Percentiles rank a stretch among this genome's conserved stretches.
Evolutionary conservation across 1,284 basidiomycete genomes (phyloP).

Genomic region (Ceratobasidium sp.): DNA sequence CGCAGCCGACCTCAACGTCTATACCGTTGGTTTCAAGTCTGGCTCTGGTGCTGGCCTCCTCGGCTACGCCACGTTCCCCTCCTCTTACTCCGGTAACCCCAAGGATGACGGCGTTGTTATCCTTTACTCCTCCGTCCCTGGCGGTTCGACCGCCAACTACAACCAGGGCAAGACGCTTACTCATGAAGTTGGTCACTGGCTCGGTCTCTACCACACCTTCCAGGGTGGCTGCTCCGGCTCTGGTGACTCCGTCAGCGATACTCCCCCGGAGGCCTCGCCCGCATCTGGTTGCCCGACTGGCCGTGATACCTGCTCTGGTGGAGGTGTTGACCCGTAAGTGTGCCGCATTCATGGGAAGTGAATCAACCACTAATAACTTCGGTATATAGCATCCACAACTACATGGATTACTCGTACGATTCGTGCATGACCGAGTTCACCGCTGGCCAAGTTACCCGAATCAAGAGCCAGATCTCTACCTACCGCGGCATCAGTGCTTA

Average conservation of each 20-base stretch:
- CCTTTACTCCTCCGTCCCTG: constrained; percentile 54
- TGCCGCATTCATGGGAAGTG: too few species aligned
- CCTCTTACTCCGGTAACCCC: constrained; percentile 42
- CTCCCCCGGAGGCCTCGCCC: constrained; percentile 52
- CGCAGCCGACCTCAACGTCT: constrained; percentile 44
- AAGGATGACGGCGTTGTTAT: constrained; percentile 54
- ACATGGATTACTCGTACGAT: constrained; percentile 62
- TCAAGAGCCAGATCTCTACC: constrained; percentile 62
- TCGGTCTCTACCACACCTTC: constrained; percentile 65
- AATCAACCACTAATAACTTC: background rate
- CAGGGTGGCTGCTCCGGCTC: constrained; percentile 67
- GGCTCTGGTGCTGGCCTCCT: constrained; percentile 43
- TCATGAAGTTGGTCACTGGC: constrained; percentile 72
- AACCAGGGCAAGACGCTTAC: constrained; percentile 63
- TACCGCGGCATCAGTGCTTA: constrained; percentile 62
- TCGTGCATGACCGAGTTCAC: constrained; percentile 67
- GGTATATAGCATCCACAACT: constrained; percentile 48
- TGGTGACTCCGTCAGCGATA: constrained; percentile 68
- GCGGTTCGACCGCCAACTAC: constrained; percentile 50
- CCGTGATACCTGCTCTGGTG: constrained; percentile 50
- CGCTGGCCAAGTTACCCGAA: constrained; percentile 63
- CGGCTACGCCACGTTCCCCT: constrained; percentile 51
- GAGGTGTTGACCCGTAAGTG: constrained; percentile 48
- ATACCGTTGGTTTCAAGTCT: constrained; percentile 45
- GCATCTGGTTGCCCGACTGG: constrained; percentile 49